Percentiles rank a stretch among this genome's conserved stretches.
Evolutionary conservation across 305 asterid genomes (phyloP).

Genomic region (Plantago lanceolata): DNA sequence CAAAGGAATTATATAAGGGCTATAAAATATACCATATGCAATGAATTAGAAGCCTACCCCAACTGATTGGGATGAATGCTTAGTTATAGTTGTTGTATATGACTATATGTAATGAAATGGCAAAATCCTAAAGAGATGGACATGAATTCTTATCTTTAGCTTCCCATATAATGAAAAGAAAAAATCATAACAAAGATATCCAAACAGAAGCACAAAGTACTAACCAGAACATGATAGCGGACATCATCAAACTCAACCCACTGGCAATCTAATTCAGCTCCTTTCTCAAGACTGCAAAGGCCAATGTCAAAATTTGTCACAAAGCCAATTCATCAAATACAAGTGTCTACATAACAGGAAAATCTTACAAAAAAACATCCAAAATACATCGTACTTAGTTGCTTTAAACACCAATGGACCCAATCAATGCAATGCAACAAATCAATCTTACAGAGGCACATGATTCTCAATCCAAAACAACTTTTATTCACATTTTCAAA

Average conservation of each 20-base stretch:
- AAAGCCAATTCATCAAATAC: conserved; percentile 5
- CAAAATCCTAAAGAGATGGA: not conserved
- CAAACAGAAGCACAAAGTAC: conserved; percentile 18
- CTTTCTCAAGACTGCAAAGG: conserved; percentile 78
- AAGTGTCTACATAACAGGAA: not conserved
- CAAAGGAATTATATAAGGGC: not conserved
- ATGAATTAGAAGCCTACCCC: too few species aligned
- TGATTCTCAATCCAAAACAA: not conserved
- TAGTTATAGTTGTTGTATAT: too few species aligned
- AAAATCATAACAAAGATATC: not conserved
- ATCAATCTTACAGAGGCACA: not conserved
- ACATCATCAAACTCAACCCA: conserved; percentile 88
- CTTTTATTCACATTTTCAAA: not conserved
- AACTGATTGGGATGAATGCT: too few species aligned
- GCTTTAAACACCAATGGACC: not conserved
- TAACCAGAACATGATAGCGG: conserved; percentile 83
- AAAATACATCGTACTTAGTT: too few species aligned
- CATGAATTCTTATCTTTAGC: not conserved
- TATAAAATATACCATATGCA: too few species aligned
- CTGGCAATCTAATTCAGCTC: conserved; percentile 79
- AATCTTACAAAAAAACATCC: not conserved
- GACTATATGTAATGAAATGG: conserved; percentile 8
- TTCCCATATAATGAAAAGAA: too few species aligned
- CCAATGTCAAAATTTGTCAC: conserved; percentile 19
- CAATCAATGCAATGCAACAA: not conserved